Conservation (phyloP, 208 protist species). For the Trypanosoma melophagium region DNA sequence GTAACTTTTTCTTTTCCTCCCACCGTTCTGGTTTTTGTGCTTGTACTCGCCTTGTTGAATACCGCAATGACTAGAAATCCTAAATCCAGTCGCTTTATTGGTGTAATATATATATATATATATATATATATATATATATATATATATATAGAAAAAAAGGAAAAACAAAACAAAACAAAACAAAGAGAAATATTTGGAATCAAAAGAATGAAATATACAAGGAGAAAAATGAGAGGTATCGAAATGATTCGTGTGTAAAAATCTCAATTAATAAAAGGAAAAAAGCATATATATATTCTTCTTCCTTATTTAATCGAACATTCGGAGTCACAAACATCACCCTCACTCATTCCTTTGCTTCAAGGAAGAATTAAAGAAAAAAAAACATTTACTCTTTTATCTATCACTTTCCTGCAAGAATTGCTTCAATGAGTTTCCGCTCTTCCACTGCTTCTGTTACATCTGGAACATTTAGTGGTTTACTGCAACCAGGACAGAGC, state of each 20-base stretch:
- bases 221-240: slow-evolving; percentile 8
- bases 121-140: too few relatives aligned
- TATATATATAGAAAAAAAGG: slow-evolving; percentile 2
- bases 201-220: neutral
- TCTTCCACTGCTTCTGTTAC: slow-evolving; percentile 55
- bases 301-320: too few relatives aligned
- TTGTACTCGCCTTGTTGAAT: too few relatives aligned
- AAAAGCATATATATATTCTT: too few relatives aligned
- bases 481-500: slow-evolving; percentile 66
- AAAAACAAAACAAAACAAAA: slow-evolving; percentile 16
- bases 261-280: neutral
- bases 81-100: too few relatives aligned
- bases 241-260: neutral
- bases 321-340: too few relatives aligned
- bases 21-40: too few relatives aligned
- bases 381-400: neutral
- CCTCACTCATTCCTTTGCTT: neutral
- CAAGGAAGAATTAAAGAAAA: neutral
- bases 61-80: too few relatives aligned
- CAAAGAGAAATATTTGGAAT: neutral
- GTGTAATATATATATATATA: too few relatives aligned
- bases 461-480: slow-evolving; percentile 72
- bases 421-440: slow-evolving; percentile 48
- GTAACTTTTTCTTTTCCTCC: too few relatives aligned
- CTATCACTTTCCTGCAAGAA: neutral